Evolutionary conservation across 352 stramenopile species (phyloP).

Genomic region (Pythium monospermum): DNA sequence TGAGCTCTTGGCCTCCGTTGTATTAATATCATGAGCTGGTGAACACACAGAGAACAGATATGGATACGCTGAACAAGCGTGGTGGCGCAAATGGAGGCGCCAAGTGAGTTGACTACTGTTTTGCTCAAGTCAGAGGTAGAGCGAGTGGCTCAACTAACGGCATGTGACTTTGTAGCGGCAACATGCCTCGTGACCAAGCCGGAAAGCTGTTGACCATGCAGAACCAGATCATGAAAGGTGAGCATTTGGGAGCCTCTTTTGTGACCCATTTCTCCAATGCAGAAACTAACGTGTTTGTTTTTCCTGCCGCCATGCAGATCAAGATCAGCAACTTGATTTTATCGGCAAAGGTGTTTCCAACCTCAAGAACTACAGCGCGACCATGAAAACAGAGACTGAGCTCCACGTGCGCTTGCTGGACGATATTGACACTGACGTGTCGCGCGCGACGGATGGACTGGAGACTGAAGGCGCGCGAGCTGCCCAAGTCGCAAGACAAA

Average conservation of each 20-base stretch:
- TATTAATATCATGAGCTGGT: no score
- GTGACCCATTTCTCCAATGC: no score
- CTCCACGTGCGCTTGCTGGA: slow-evolving; percentile 85
- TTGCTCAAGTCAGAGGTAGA: no score
- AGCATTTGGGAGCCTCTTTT: background rate
- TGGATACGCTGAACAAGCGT: slow-evolving; percentile 76
- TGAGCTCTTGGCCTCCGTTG: no score
- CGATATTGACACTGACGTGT: slow-evolving; percentile 88
- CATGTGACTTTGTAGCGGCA: slow-evolving; percentile 13
- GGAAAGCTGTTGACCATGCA: slow-evolving; percentile 74
- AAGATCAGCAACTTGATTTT: slow-evolving; percentile 82
- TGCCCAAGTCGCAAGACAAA: slow-evolving; percentile 88
- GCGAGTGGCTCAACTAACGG: no score
- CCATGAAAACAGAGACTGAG: slow-evolving; percentile 87
- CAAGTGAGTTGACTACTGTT: slow-evolving; percentile 12
- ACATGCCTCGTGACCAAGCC: slow-evolving; percentile 30
- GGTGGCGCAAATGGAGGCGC: slow-evolving; percentile 21
- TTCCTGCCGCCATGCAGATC: slow-evolving; percentile 35
- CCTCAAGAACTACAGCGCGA: slow-evolving; percentile 79
- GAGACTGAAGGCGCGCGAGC: slow-evolving; percentile 76
- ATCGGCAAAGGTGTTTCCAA: slow-evolving; percentile 82
- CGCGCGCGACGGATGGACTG: slow-evolving; percentile 77
- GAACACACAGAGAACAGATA: slow-evolving; percentile 45
- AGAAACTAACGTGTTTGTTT: background rate
- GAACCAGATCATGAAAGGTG: slow-evolving; percentile 88